Evolutionary conservation across 176 grass and related monocot species (phyloP), one percentile per base, ranked within the genome.

Genomic region (Secale cereale): DNA sequence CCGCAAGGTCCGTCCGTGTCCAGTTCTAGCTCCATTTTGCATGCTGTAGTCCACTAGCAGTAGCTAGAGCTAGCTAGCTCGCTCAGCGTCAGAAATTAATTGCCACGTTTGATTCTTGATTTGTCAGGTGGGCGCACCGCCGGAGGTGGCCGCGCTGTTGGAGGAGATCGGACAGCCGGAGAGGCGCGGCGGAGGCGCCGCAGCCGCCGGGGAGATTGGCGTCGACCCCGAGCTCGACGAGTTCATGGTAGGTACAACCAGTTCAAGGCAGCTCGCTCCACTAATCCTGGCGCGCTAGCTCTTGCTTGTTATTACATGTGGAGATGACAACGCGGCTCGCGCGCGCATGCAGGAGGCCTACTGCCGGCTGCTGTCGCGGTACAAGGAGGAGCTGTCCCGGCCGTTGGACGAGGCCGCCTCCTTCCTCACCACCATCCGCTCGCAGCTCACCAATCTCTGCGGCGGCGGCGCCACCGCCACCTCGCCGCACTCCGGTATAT

Each of bases 161-260:
- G 94, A 99, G 81, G 92, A 97, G 76, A 96, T 99, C 46, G 86
- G 87, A 25, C 79, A 86, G 31, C 71, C 71, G 1, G 97, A 97
- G 52, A 75, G 86, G 52, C 74, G 86, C 77, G 65, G 50, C 33
- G 32, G 83, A 37, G 65, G 60, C 22, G 73, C 14, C 7, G 25
- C 12, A 17, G 67, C 72, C 65, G 35, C 33, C 39, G 78, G 67
- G 12, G 84, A 96, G 74, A 90, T 89, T 29, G 91, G 90, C 59
- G 78, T 91, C 23, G 91, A 99, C 90, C 97, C 93, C 1, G 93
- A 99, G 91, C 97, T 99, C 45, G 97, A 99, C 87, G 90, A 94
- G 31, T 99, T 99, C 90, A 99, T 99, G 97, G 97, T 99, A 81
- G 65, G 65, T 35, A n/a, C 66, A 69, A 6, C 14, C 68, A 29